A percentile compares a stretch with the other conserved stretches of the same genome.
Evolutionary conservation across 345 rosid species (phyloP).

Genomic region (Conringia planisiliqua): DNA sequence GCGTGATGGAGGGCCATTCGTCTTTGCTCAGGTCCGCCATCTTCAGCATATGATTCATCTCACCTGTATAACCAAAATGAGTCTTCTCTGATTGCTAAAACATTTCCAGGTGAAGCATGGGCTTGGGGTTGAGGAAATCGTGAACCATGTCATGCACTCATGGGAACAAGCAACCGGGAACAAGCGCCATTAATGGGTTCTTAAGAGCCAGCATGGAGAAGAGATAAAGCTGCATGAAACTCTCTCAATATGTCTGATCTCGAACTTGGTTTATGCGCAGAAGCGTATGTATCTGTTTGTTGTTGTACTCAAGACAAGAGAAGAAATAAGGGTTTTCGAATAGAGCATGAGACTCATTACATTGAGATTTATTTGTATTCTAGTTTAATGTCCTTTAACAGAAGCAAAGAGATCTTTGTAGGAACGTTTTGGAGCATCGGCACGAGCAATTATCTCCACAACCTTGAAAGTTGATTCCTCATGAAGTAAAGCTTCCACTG

Average conservation of each 20-base stretch:
- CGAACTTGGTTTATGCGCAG: neutral
- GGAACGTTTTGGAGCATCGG: constrained; percentile 58
- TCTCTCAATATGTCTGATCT: too few relatives aligned
- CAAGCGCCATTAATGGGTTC: constrained; percentile 35
- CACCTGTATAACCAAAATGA: neutral
- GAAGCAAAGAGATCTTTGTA: constrained; percentile 70
- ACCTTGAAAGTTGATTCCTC: constrained; percentile 75
- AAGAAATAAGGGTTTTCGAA: neutral
- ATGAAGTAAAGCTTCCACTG: constrained; percentile 63
- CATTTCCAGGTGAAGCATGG: constrained; percentile 70
- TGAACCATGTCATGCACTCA: constrained; percentile 62
- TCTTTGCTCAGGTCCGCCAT: constrained; percentile 75
- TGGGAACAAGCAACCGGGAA: constrained; percentile 84
- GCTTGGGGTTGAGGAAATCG: constrained; percentile 71
- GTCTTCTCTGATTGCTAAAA: neutral
- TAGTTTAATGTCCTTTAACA: constrained; percentile 41
- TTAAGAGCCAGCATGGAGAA: neutral
- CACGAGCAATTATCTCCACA: constrained; percentile 72
- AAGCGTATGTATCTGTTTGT: neutral
- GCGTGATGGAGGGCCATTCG: constrained; percentile 97
- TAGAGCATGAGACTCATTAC: constrained; percentile 21
- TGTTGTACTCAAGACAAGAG: constrained; percentile 18
- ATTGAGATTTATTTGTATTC: neutral
- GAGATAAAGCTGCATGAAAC: neutral
- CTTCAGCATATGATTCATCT: neutral